phyloP scores from a whole-genome alignment of 352 stramenopile genomes.

The Phytopythium litorale region DNA sequence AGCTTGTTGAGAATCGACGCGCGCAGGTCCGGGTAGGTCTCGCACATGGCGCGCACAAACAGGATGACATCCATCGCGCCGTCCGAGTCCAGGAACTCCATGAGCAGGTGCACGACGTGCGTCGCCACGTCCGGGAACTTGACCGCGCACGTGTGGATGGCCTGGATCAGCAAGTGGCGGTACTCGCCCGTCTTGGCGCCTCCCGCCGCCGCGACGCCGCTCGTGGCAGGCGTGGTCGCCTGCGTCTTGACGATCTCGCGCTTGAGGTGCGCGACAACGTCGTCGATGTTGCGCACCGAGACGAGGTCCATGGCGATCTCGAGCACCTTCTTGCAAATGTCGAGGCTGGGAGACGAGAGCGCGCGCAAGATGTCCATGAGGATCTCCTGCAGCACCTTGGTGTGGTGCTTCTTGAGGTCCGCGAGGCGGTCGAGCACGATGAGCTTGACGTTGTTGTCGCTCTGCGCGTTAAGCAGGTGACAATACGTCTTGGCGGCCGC shows the following conservation, averaged over 20 bases:
- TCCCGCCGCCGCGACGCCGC: background rate
- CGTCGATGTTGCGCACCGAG: constrained; percentile 96
- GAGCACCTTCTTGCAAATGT: constrained; percentile 99
- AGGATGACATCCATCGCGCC: constrained; percentile 98
- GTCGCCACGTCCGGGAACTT: constrained; percentile 97
- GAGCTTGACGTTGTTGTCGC: constrained; percentile 99
- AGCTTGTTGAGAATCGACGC: constrained; percentile 94
- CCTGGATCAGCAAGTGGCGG: constrained; percentile 96
- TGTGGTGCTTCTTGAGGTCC: constrained; percentile 96
- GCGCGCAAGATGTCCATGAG: constrained; percentile 99
- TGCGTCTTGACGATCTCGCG: constrained; percentile 90
- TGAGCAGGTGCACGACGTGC: constrained; percentile 97
- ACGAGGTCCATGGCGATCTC: constrained; percentile 98
- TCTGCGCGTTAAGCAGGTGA: constrained; percentile 96
- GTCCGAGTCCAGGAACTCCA: constrained; percentile 98
- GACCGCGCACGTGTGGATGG: constrained; percentile 97
- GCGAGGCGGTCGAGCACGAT: constrained; percentile 98
- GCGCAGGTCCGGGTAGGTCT: constrained; percentile 94
- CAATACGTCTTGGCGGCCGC: constrained; percentile 97
- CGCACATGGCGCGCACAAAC: constrained; percentile 98
- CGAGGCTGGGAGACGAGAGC: constrained; percentile 95
- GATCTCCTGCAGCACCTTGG: constrained; percentile 97
- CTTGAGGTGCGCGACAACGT: constrained; percentile 93
- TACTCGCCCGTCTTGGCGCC: constrained; percentile 96
- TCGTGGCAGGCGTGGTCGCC: constrained; percentile 48